Conservation (phyloP, 73 alveolate genomes). For the Paramecium octaurelia region DNA sequence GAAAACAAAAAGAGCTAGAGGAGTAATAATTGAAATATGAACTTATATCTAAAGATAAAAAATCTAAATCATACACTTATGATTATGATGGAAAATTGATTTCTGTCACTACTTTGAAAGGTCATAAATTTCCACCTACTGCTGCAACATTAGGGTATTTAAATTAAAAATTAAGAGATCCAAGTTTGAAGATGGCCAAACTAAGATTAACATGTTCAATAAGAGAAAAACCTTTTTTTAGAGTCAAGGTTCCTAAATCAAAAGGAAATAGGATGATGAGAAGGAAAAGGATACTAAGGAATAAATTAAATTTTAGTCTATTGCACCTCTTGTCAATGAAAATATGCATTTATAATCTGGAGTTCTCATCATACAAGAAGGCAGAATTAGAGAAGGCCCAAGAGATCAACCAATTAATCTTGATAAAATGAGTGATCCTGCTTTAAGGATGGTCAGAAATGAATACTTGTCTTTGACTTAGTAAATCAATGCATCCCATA, state of each 20-base stretch:
- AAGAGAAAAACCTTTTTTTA: neutral
- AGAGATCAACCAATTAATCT: too few species aligned
- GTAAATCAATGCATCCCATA: neutral
- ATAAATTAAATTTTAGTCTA: too few species aligned
- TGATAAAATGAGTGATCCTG: constrained; percentile 2
- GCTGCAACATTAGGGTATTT: neutral
- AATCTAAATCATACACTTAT: constrained; percentile 29
- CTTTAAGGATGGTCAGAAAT: constrained; percentile 38
- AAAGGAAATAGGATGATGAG: too few species aligned
- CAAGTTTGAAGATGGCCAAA: neutral
- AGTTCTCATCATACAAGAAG: too few species aligned
- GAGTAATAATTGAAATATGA: constrained; percentile 35
- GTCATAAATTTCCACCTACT: constrained; percentile 8
- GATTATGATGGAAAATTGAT: constrained; percentile 47
- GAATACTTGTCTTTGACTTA: constrained; percentile 9
- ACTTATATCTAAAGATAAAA: constrained; percentile 20
- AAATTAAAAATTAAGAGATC: neutral
- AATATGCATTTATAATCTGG: too few species aligned
- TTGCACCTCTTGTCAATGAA: too few species aligned
- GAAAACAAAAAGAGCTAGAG: neutral
- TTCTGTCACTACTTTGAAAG: neutral
- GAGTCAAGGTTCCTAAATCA: neutral
- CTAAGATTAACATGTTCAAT: neutral
- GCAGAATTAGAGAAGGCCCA: constrained; percentile 47
- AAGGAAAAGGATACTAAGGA: too few species aligned